Base-by-base conservation (phyloP, 345 rosid species). In the Geranium brycei region DNA sequence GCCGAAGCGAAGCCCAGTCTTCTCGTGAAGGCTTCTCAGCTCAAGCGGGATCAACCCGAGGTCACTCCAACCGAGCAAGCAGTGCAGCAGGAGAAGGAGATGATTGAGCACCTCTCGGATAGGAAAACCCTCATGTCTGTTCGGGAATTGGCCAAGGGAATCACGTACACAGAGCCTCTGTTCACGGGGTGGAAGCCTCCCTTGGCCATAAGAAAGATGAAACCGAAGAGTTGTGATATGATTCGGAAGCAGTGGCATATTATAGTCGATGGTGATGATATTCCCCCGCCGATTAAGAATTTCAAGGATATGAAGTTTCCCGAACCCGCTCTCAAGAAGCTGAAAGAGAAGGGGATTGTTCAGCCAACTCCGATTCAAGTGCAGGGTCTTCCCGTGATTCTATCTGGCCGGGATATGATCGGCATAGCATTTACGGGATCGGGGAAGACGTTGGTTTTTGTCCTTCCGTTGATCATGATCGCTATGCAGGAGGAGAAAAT, bases 331-430 rank as follows among this genome's bases (percentile, higher is more conserved):
- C 71, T 87, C 66, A 86, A 76, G 75, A 87, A 53, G 56, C 71
- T 89, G 69, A 91, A 84, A 74, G 93, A 69, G 40, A 91, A 84
- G 71, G 93, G 98, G 7, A 89, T 91, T 5, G 87, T 91, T 75
- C 98, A 89, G 73, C 98, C 98, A 0, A 91, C 95, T 17, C 98
- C 96, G 0, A 91, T 91, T 56, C 98, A 91, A 77, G 96, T 91
- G 35, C 98, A 89, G 72, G 96, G 96, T n/a, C 86, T 91, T 63
- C 98, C 96, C 12, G 98, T 87, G 65, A 74, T 87, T 62, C 68
- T 91, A 57, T 60, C 95, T 0, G 96, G 98, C 8, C 78, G 96
- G 62, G 96, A 91, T 66, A 91, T 89, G 98, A 85, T 87, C 30
- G 98, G 98, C 71, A 87, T 91, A 75, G 98, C 96, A 0, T 91